Base-by-base conservation (phyloP, 2,329 filamentous ascomycete genomes). In the Metarhizium brunneum region DNA sequence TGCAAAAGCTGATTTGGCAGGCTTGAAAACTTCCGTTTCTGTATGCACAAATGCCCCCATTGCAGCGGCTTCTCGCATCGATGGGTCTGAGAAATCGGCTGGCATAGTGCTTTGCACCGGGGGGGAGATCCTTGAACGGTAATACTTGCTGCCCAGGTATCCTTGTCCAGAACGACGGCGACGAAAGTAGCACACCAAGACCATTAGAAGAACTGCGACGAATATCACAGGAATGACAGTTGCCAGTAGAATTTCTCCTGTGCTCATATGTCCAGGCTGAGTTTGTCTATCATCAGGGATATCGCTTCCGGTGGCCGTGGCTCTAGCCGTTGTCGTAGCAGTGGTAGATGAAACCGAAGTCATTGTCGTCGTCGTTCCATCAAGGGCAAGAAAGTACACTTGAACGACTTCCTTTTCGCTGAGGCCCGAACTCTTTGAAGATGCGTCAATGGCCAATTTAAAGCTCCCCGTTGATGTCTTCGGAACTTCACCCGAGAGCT, bases 191-290 rank as follows among this genome's bases (percentile, higher is more conserved):
- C 66, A 73, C 25, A 68, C 57, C 6, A 72, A 57, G 2, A 72
- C 57, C 59, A 70, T 61, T 18, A 70, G 58, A 8, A 70, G 57
- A 4, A 73, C 57, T 0, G 69, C 59, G 11, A 73, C 55, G 20
- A 69, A 62, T 1, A 76, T 58, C 14, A 78, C 59, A 2, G 76
- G 76, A 2, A 79, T 64, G 2, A 79, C 68, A 2, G 74, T 71
- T 1, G 74, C 76, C 14, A 77, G 61, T 6, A 78, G 63, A 25
- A 77, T 69, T 3, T 69, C 64, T 25, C 63, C 63, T 3, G 64
- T 72, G 25, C 60, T 66, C 6, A 70, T 49, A 30, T 63, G 66
- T 10, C 59, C 58, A n/a, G 55, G 42, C 42, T 57, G 52, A 13
- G 58, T 52, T 1, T 62, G 60, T 5, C 55, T 47, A 13, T 59